phyloP scores from a whole-genome alignment of 2,329 filamentous ascomycete genomes.

The Colletotrichum sp. region DNA sequence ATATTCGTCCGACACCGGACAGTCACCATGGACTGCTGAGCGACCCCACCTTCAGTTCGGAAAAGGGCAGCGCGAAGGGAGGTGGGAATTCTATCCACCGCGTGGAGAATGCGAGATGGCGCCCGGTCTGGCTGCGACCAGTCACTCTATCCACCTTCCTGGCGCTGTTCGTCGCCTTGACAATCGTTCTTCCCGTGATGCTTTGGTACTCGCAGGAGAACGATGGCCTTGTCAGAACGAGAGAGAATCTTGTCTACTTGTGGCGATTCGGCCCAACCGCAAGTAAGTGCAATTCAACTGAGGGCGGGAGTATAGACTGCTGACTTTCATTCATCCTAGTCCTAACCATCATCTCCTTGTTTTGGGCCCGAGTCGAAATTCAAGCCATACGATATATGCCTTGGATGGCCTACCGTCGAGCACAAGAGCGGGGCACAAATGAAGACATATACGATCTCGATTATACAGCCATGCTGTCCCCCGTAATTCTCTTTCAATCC shows the following conservation, averaged over 20 bases:
- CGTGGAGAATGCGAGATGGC: not conserved
- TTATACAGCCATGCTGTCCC: not conserved
- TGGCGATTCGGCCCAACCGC: conserved; percentile 10
- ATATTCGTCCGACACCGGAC: not conserved
- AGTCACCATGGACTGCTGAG: not conserved
- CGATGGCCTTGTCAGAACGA: not conserved
- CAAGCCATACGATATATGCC: not conserved
- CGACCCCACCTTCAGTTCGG: not conserved
- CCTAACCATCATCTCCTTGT: not conserved
- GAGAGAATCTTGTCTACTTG: not conserved
- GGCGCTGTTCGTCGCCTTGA: not conserved
- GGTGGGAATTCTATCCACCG: not conserved
- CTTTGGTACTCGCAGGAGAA: not conserved
- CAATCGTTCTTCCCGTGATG: not conserved
- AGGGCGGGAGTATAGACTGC: rapidly evolving
- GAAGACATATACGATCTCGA: not conserved
- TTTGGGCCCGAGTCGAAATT: not conserved
- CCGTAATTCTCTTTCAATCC: not conserved
- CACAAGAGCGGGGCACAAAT: rapidly evolving
- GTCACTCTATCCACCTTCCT: not conserved
- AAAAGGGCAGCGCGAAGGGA: not conserved
- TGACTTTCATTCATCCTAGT: not conserved
- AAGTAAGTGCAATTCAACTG: not conserved
- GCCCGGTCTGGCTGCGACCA: not conserved
- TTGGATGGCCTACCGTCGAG: not conserved